Evolutionary conservation across 1,139 yeast species (phyloP), one percentile per base, ranked within the genome.

Genomic region (Magnusiomyces tetraspermus): DNA sequence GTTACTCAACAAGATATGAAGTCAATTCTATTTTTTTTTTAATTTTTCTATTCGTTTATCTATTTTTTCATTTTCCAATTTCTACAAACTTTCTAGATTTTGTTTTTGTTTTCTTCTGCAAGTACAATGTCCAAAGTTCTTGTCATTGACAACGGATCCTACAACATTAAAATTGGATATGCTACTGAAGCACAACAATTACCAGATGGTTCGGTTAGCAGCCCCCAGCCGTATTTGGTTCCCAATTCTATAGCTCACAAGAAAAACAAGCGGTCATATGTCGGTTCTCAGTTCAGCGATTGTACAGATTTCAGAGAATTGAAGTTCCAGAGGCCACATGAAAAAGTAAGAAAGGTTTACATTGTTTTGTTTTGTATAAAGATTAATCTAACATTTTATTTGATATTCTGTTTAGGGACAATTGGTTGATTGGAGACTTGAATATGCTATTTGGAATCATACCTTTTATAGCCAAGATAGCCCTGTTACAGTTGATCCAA

Each of bases 391-490:
- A 4, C 23, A 24, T 13, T n/a, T 23, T 22, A 42, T 5, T 26
- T 26, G 17, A 24, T 24, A 3, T 22, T 24, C 13, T 15, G 15
- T 13, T 43, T 43, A 43, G 48, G 76, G 97, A 17, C 95, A 90
- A 63, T 70, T 94, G 52, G 81, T 84, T 0, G 87, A 94, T 41
- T 94, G 98, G 98, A 96, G 88, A 58, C 72, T 87, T 1, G 90
- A 94, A 65, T 85, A 85, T 63, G 85, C 85, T n/a, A 78, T 94
- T 2, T 94, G 98, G 98, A 97, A 94, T 66, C 79, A 83, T 58
- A 76, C 86, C 65, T 70, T 83, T 60, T 71, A 69, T 60, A 71
- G 71, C 40, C 69, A 71, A 66, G 65, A 68, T 21, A 61, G 65
- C 24, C 63, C 70, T 55, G 53, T 62, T n/a, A 55, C 57, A 19